Evolutionary conservation across 2,329 filamentous ascomycete species (phyloP).

Genomic region (Aspergillus quadrilineatus): DNA sequence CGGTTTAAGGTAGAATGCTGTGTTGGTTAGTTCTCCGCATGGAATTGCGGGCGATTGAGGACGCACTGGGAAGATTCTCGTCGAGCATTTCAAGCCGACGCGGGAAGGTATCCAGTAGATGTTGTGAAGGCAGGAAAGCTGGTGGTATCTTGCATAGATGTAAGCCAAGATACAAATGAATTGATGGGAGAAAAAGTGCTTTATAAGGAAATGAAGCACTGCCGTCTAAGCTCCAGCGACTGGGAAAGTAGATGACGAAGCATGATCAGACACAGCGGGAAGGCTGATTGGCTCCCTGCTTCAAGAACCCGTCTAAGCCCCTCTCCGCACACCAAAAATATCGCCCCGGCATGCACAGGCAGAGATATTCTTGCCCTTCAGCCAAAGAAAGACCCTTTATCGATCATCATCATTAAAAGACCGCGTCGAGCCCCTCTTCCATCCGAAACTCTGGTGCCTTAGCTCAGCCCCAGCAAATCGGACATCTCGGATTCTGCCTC

Average conservation of each 20-base stretch:
- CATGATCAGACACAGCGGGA: background rate
- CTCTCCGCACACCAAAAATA: slow-evolving; percentile 10
- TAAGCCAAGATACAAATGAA: slow-evolving; percentile 16
- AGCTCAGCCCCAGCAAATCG: slow-evolving; percentile 9
- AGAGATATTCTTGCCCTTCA: background rate
- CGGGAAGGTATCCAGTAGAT: background rate
- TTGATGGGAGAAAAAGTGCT: slow-evolving; percentile 6
- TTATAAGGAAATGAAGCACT: slow-evolving; percentile 7
- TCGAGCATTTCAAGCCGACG: slow-evolving; percentile 67
- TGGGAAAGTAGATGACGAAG: slow-evolving; percentile 5
- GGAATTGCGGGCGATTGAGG: background rate
- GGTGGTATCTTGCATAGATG: background rate
- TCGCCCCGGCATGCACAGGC: slow-evolving; percentile 4
- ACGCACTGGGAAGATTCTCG: slow-evolving; percentile 79
- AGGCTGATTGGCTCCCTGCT: slow-evolving; percentile 5
- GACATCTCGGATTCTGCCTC: slow-evolving; percentile 1
- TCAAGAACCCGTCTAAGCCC: background rate
- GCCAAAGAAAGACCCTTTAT: slow-evolving; percentile 3
- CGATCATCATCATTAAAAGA: background rate
- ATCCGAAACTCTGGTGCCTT: slow-evolving; percentile 11
- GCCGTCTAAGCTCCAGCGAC: background rate
- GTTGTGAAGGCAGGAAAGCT: background rate
- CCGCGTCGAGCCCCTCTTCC: background rate
- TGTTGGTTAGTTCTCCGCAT: slow-evolving; percentile 17
- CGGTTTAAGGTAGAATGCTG: slow-evolving; percentile 62